phyloP scores from a whole-genome alignment of 2,329 filamentous ascomycete genomes.

The Aspergillus pseudoglaucus region DNA sequence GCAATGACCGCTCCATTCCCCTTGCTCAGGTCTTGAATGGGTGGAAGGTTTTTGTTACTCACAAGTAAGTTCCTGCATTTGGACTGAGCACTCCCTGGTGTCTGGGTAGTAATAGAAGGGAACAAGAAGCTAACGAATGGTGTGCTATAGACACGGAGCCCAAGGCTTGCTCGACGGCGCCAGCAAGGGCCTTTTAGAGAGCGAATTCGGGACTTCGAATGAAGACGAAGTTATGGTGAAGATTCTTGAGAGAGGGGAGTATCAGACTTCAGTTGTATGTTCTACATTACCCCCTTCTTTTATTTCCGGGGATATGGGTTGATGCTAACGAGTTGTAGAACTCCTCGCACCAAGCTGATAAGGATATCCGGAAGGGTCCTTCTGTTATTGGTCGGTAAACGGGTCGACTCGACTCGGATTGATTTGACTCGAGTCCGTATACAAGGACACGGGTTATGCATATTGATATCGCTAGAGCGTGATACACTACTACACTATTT shows the following conservation, averaged over 20 bases:
- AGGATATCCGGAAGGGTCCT: constrained; percentile 22
- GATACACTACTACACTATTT: too few relatives aligned
- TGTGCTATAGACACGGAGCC: constrained; percentile 63
- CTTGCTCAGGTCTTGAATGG: constrained; percentile 77
- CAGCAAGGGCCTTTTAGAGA: constrained; percentile 67
- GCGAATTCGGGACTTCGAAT: constrained; percentile 76
- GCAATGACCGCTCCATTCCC: constrained; percentile 68
- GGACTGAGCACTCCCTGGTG: too few relatives aligned
- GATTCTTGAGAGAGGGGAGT: constrained; percentile 70
- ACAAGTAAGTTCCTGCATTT: constrained; percentile 60
- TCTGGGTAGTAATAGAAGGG: too few relatives aligned
- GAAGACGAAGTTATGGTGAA: constrained; percentile 75
- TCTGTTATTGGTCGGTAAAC: constrained; percentile 13
- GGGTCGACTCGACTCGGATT: too few relatives aligned
- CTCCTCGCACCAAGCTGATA: constrained; percentile 25
- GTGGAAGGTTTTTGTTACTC: constrained; percentile 84
- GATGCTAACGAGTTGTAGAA: constrained; percentile 15
- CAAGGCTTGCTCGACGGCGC: constrained; percentile 74
- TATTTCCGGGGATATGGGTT: background rate
- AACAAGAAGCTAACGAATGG: background rate
- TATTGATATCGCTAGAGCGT: too few relatives aligned
- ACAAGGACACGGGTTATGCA: too few relatives aligned
- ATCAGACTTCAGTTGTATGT: constrained; percentile 57
- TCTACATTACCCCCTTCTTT: background rate
- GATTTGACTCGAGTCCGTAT: too few relatives aligned